Conservation (phyloP, 2,329 filamentous ascomycete species). For the Sporothrix brasiliensis region DNA sequence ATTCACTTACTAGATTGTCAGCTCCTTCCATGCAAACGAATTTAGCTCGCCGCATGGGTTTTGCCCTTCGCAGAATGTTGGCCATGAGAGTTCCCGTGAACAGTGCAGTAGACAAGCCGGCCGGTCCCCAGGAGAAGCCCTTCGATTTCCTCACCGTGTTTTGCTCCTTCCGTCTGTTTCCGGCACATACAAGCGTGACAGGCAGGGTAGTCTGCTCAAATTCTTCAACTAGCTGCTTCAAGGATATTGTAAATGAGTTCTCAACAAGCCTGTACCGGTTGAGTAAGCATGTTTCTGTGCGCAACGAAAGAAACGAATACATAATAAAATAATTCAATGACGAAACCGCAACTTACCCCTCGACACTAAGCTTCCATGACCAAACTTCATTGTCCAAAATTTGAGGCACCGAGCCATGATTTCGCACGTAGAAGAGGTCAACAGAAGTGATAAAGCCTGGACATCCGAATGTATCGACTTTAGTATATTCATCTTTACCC, state of each 20-base stretch:
- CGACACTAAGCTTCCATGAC: conserved; percentile 80
- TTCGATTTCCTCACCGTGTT: conserved; percentile 89
- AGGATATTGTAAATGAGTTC: conserved; percentile 69
- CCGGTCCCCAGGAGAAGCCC: conserved; percentile 91
- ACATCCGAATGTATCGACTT: neutral
- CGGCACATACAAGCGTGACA: conserved; percentile 86
- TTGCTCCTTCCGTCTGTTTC: conserved; percentile 90
- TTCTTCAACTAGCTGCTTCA: conserved; percentile 71
- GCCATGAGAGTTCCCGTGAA: conserved; percentile 81
- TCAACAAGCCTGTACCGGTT: conserved; percentile 61
- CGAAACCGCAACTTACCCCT: conserved; percentile 54
- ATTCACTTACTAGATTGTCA: conserved; percentile 53
- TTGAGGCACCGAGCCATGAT: conserved; percentile 80
- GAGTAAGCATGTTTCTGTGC: neutral
- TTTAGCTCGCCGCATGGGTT: conserved; percentile 68
- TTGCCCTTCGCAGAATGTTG: conserved; percentile 70
- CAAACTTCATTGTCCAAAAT: conserved; percentile 72
- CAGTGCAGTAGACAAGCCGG: conserved; percentile 81
- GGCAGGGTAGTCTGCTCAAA: conserved; percentile 85
- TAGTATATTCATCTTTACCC: neutral
- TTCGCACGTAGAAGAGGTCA: conserved; percentile 88
- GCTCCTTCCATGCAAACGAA: conserved; percentile 93
- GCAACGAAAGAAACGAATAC: neutral
- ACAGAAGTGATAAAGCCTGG: conserved; percentile 80
- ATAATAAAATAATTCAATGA: neutral